Evolutionary conservation across 306 rosid species (phyloP).

Genomic region (Castanospermum australe): DNA sequence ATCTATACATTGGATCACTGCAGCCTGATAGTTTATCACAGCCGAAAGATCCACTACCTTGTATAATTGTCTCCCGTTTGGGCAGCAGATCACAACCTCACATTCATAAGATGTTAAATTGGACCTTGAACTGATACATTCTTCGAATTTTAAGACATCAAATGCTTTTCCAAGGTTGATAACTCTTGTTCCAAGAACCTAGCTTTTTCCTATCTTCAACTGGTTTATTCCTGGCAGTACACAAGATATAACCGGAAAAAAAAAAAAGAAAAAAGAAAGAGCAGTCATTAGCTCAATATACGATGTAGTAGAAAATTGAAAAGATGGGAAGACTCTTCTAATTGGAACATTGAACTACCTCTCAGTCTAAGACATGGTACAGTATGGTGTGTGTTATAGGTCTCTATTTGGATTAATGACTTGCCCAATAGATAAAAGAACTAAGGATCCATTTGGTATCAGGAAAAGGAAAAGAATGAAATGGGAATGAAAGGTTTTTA

Average conservation of each 20-base stretch:
- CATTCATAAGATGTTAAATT: constrained; percentile 8
- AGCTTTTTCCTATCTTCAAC: not conserved
- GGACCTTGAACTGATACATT: constrained; percentile 18
- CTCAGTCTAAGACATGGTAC: not conserved
- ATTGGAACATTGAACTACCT: not conserved
- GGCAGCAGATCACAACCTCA: not conserved
- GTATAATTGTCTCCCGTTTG: not conserved
- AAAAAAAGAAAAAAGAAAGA: not conserved
- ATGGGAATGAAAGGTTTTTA: too few species aligned
- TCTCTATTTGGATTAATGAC: not conserved
- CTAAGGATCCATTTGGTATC: too few species aligned
- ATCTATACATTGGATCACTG: not conserved
- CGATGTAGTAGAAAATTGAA: not conserved
- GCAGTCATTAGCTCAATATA: constrained; percentile 7
- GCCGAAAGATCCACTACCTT: not conserved
- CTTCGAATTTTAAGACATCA: not conserved
- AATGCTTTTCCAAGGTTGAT: constrained; percentile 20
- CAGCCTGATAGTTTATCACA: constrained; percentile 7
- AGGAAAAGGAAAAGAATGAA: too few species aligned
- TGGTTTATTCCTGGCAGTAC: constrained; percentile 33
- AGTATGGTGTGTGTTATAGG: not conserved
- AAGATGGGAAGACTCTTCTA: not conserved
- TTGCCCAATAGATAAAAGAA: constrained; percentile 8
- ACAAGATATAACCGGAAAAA: not conserved
- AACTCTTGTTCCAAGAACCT: constrained; percentile 11